These are phyloP conservation scores for Escovopsis sp. DNA, from an alignment of 2,329 filamentous ascomycete species.

Conservation along the genomic window DNA sequence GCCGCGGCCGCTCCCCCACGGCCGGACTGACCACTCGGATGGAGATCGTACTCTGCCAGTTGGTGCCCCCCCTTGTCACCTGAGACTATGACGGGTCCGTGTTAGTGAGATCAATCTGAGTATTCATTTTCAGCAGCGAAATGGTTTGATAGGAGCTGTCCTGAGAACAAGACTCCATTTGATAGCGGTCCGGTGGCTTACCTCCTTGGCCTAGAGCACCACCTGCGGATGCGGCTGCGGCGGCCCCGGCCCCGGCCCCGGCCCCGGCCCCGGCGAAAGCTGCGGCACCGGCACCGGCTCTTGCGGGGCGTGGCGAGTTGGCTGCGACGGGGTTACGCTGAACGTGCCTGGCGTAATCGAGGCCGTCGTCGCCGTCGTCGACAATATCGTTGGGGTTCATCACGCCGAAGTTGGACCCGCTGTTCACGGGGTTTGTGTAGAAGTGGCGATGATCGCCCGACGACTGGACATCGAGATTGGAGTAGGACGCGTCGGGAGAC, in stretches of 20 bases:
- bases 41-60: neutral
- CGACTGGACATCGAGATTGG: constrained; percentile 30
- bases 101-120: too few relatives aligned
- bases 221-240: constrained; percentile 26
- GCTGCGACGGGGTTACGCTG: constrained; percentile 43
- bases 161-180: too few relatives aligned
- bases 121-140: too few relatives aligned
- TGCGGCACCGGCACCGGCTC: constrained; percentile 10
- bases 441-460: constrained; percentile 54
- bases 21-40: neutral
- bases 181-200: constrained; percentile 1
- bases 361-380: constrained; percentile 79
- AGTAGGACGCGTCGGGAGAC: constrained; percentile 35
- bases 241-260: constrained; percentile 19
- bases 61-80: too few relatives aligned
- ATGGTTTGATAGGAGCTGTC: too few relatives aligned
- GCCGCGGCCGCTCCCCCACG: constrained; percentile 9
- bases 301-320: constrained; percentile 22
- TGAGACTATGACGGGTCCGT: too few relatives aligned
- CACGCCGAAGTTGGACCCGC: constrained; percentile 36
- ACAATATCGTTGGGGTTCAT: constrained; percentile 69
- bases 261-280: too few relatives aligned
- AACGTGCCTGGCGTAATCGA: constrained; percentile 36
- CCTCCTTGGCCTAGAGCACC: constrained; percentile 16
- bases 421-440: constrained; percentile 29